Conservation (phyloP, 345 rosid species). For the Microcos paniculata region DNA sequence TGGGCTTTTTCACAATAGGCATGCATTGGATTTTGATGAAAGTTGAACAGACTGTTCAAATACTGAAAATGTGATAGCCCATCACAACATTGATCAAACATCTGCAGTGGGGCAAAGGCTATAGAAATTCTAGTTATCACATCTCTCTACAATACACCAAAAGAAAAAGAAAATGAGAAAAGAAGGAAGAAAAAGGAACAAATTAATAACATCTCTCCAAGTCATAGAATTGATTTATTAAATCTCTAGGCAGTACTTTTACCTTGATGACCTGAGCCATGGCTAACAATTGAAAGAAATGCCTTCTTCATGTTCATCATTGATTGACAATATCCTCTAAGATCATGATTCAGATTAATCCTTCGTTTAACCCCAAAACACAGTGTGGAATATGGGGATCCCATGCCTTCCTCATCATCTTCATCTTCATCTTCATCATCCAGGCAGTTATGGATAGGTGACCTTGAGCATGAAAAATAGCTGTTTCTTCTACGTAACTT, state of each 20-base stretch:
- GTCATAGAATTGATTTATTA: neutral
- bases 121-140: neutral
- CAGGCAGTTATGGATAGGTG: conserved; percentile 15
- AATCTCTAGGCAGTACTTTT: neutral
- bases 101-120: neutral
- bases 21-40: neutral
- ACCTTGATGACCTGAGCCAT: conserved; percentile 23
- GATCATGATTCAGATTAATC: neutral
- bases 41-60: conserved; percentile 6
- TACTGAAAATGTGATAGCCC: neutral
- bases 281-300: conserved; percentile 38
- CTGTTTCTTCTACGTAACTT: neutral
- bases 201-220: neutral
- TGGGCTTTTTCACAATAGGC: neutral
- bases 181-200: neutral
- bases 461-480: conserved; percentile 33
- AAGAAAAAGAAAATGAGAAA: neutral
- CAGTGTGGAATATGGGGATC: conserved; percentile 34
- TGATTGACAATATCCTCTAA: conserved; percentile 40
- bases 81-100: neutral
- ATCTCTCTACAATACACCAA: conserved; percentile 1
- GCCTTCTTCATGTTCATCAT: conserved; percentile 48
- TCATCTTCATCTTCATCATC: conserved; percentile 14
- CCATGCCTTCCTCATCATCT: conserved; percentile 7
- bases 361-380: conserved; percentile 28